These are phyloP conservation scores for Hsuehochloa calcarea DNA, from an alignment of 176 grass and related monocot species.

Conservation along the genomic window DNA sequence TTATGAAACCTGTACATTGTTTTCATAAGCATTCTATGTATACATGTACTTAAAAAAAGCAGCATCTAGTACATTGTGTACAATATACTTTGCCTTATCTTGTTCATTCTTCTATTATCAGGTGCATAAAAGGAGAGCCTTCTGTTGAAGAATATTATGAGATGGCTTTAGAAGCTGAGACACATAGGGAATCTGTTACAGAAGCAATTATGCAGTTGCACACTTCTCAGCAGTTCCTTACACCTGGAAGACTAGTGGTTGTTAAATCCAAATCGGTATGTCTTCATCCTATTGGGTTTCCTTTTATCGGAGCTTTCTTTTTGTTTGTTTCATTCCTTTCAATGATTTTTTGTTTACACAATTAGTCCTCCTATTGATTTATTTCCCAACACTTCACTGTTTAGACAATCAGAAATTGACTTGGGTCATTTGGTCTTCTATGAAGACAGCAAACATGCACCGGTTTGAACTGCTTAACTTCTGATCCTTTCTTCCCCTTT, in stretches of 20 bases:
- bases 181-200: conserved; percentile 58
- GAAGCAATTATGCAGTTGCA: conserved; percentile 66
- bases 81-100: conserved; percentile 4
- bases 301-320: conserved; percentile 17
- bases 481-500: no score
- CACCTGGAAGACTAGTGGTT: conserved; percentile 75
- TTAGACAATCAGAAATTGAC: not conserved
- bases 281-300: conserved; percentile 17
- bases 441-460: no score
- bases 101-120: conserved; percentile 38
- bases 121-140: conserved; percentile 96
- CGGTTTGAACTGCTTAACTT: no score
- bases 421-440: not conserved
- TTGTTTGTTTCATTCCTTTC: conserved; percentile 8
- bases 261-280: conserved; percentile 89
- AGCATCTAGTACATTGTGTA: conserved; percentile 1
- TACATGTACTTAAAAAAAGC: not conserved
- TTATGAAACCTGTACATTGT: not conserved
- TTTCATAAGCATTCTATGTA: not conserved
- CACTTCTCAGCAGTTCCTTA: conserved; percentile 66
- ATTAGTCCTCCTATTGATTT: not conserved
- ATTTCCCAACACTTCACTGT: not conserved
- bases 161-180: conserved; percentile 66
- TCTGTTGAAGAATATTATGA: conserved; percentile 88
- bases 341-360: conserved; percentile 14